Base-by-base conservation (phyloP, 192 early-diverging fungal species). In the Entrophospora sp. region DNA sequence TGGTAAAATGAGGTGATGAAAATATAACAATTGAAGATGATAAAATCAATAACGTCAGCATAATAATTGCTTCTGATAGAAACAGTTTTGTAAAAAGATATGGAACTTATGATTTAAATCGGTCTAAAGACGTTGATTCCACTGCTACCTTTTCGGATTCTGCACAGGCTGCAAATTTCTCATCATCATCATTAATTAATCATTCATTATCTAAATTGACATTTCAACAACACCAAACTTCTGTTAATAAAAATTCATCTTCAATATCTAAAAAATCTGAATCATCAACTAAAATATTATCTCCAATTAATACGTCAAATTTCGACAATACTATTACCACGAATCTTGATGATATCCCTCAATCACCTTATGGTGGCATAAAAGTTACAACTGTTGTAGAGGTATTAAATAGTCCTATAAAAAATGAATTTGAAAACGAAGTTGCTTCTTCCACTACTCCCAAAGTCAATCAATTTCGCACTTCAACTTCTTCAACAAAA, bases 21-120 rank as follows among this genome's bases (percentile, higher is more conserved):
- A n/a, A n/a, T n/a, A n/a, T n/a, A n/a, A n/a, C n/a, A n/a, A n/a
- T n/a, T n/a, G n/a, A n/a, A n/a, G n/a, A n/a, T n/a, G n/a, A n/a
- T n/a, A n/a, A n/a, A n/a, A n/a, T n/a, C n/a, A n/a, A n/a, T n/a
- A n/a, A n/a, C n/a, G n/a, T n/a, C n/a, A n/a, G n/a, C n/a, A n/a
- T n/a, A n/a, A n/a, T n/a, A n/a, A n/a, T n/a, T n/a, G n/a, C n/a
- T n/a, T n/a, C n/a, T n/a, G n/a, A n/a, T n/a, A n/a, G n/a, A n/a
- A n/a, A n/a, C n/a, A n/a, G n/a, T n/a, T n/a, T n/a, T n/a, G 16
- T 4, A 53, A 53, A 53, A 31, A 53, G 51, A 53, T 53, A 53
- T 53, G 51, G 25, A 5, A 53, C 51, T 53, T 53, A 53, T 53
- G 51, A 53, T 18, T 53, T 53, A 7, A 53, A 32, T 53, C 31